Evolutionary conservation across 306 rosid species (phyloP), one percentile per base, ranked within the genome.

Genomic region (Mimosa pudica): DNA sequence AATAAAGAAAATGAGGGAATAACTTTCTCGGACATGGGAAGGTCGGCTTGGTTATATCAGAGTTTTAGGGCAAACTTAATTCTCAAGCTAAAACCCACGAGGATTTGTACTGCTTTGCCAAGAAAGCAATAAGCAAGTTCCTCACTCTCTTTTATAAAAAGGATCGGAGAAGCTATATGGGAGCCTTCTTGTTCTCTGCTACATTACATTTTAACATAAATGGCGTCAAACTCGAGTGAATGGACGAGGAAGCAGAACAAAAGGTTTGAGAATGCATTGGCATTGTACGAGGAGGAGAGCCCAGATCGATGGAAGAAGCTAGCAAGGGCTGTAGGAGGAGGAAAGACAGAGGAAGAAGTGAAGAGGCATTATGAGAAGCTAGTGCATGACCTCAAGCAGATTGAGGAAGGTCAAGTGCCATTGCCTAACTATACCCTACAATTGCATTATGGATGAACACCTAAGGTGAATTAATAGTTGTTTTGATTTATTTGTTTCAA

Each of bases 191-290:
- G 14, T 49, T 49, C 48, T 45, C 55, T 24, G 38, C 7, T 61
- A 30, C 4, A 54, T 16, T 24, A 14, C 58, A 5, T 5, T 17
- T 3, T 17, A 61, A 12, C 66, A 3, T 61, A 44, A 69, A 86
- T 81, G 87, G 86, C 91, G 1, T 88, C 97, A 35, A 84, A 85
- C 54, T 89, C 97, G 16, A 46, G 30, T 7, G 10, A 24, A 1
- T 94, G 98, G 98, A 94, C 93, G 13, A n/a, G 97, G 12, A 89
- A 87, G 85, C 92, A 94, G 49, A 92, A 94, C 91, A 90, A 94
- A 45, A 72, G 49, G 60, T 94, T 94, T 54, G 98, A 94, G 89
- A 94, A 94, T 86, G 98, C 97, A 58, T 71, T 94, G 76, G 96
- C 90, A 7, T 80, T 90, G 42, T 88, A 85, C 24, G 93, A 86